Base-by-base conservation (phyloP, 306 rosid genomes). In the Glycine soja region DNA sequence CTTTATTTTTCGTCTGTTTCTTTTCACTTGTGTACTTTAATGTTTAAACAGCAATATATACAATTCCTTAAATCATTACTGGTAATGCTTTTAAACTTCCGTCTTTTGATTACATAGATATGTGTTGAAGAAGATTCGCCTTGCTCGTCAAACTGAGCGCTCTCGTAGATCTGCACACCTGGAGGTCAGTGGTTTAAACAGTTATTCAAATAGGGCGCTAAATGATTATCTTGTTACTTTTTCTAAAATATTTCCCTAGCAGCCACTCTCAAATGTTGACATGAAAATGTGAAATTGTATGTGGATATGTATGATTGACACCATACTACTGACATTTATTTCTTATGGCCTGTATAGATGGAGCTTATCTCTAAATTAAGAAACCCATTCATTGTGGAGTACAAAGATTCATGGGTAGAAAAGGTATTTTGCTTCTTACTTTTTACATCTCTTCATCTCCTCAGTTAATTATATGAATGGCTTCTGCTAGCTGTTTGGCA, bases 341-440 rank as follows among this genome's bases (percentile, higher is more conserved):
- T 59, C 61, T 42, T 69, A 6, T 62, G 78, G 72, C 81, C 72
- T 88, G 14, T 81, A 76, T 54, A 96, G 99, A 96, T 96, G 99
- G 99, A 96, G 82, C 98, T 96, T 52, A 92, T 96, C 80, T 93
- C 98, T 54, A 93, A 88, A 83, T 76, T 96, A 10, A 83, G 91
- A 57, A 96, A 93, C 83, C 99, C 97, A 70, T 96, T 92, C 86
- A 93, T 96, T 69, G 99, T 96, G 87, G 99, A 96, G 88, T 96
- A 96, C 87, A 96, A 96, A 84, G 99, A 96, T 90, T 96, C 99
- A 36, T 96, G 99, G 99, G 99, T 96, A 14, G 99, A 96, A 86
- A 96, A 93, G 98, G 99, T 93, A 88, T 68, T 74, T 32, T 75
- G 46, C 63, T 67, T 57, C 77, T 50, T 75, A 61, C 2, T 30